These are phyloP conservation scores for Pythium dissotocum DNA, from an alignment of 352 stramenopile species.

Conservation along the genomic window DNA sequence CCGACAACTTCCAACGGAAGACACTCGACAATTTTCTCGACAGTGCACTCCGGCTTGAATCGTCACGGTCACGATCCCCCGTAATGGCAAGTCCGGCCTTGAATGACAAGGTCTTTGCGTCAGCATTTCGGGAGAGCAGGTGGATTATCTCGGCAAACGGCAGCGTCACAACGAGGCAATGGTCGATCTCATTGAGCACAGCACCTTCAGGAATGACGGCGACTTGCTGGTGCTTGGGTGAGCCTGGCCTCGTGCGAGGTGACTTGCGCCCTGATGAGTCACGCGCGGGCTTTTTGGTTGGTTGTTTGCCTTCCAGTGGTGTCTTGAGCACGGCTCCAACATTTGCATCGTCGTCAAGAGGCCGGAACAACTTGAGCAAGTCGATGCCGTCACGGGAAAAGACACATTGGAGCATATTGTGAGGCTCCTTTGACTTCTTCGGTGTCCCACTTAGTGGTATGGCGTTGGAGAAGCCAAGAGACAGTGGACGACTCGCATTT, in stretches of 20 bases:
- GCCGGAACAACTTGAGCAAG: conserved; percentile 42
- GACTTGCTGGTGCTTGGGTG: not conserved
- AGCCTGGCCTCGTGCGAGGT: not conserved
- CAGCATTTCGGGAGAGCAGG: conserved; percentile 49
- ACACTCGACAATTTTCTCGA: conserved; percentile 47
- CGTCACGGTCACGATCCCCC: conserved; percentile 27
- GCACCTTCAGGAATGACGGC: conserved; percentile 56
- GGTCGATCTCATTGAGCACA: conserved; percentile 65
- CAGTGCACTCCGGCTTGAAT: conserved; percentile 28
- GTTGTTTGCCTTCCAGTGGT: conserved; percentile 36
- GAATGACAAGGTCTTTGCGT: conserved; percentile 54
- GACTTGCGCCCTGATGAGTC: conserved; percentile 3
- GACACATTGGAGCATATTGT: conserved; percentile 52
- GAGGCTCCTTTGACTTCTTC: conserved; percentile 49
- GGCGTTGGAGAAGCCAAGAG: conserved; percentile 55
- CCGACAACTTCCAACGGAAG: conserved; percentile 47
- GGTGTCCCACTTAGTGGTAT: conserved; percentile 25
- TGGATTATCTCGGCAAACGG: conserved; percentile 66
- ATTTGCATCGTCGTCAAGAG: conserved; percentile 47
- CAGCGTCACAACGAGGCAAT: conserved; percentile 50
- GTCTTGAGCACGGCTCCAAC: conserved; percentile 54
- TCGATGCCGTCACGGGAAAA: conserved; percentile 50
- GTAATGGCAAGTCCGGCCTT: conserved; percentile 49
- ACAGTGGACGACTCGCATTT: conserved; percentile 43
- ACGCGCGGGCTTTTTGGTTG: not conserved